These are phyloP conservation scores for Skeletonema marinoi DNA, from an alignment of 108 stramenopile genomes.

Conservation along the genomic window DNA sequence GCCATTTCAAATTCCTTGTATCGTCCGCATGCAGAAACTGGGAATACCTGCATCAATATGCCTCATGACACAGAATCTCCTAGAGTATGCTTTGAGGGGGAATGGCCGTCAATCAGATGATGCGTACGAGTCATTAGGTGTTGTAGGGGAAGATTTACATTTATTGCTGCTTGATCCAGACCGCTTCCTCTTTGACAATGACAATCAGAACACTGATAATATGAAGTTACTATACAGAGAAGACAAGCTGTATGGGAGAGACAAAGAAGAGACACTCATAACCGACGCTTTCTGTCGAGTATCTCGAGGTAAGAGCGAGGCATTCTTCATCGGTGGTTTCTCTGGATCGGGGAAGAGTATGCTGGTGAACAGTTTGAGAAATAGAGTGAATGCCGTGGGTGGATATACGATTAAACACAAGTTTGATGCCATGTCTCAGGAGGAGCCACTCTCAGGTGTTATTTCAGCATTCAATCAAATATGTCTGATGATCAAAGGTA, in stretches of 20 bases:
- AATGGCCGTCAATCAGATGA: neutral
- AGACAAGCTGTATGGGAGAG: conserved; percentile 26
- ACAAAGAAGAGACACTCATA: conserved; percentile 12
- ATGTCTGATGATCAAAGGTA: conserved; percentile 13
- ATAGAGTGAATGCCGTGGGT: conserved; percentile 12
- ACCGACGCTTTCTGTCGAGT: conserved; percentile 32
- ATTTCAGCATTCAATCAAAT: conserved; percentile 31
- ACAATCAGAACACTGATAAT: neutral
- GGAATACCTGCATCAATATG: conserved; percentile 1
- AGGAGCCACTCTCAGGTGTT: conserved; percentile 22
- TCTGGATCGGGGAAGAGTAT: conserved; percentile 31
- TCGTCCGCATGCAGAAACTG: conserved; percentile 1
- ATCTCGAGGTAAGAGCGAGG: conserved; percentile 24
- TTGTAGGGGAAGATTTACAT: neutral
- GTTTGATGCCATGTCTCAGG: conserved; percentile 20
- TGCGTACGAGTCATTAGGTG: neutral
- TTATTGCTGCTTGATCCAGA: conserved; percentile 3
- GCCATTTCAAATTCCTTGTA: neutral
- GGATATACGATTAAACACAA: conserved; percentile 26
- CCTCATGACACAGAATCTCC: conserved; percentile 4
- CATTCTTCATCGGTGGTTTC: conserved; percentile 25
- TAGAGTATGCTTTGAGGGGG: conserved; percentile 2
- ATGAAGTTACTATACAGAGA: neutral
- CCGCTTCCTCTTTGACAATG: conserved; percentile 1
- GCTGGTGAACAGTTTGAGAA: conserved; percentile 16